Evolutionary conservation across 2,329 filamentous ascomycete species (phyloP), one percentile per base, ranked within the genome.

Genomic region (Cryphonectria naterciae): DNA sequence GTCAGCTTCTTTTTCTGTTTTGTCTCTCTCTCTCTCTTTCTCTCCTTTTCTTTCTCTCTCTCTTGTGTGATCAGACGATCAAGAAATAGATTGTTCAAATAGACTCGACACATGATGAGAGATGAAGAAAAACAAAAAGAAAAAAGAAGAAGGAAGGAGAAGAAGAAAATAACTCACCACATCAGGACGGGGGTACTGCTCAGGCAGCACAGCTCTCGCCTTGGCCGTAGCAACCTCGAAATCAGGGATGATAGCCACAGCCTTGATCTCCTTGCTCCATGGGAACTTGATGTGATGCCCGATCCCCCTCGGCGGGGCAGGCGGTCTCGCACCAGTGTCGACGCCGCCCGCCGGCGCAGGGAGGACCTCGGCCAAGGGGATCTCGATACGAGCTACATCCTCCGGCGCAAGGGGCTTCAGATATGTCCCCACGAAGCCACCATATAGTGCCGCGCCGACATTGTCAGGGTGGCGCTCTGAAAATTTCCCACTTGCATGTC

Each of bases 201-300:
- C 88, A 2, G 96, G 96, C 46, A 99, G 85, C 28, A 97, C 95
- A 70, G 91, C 90, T 77, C 96, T 90, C 6, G 96, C 95, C 78
- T 94, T 93, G 72, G 95, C 94, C 1, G 96, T 99, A n/a, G 94
- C 89, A 41, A 98, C 95, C 80, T 97, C 93, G 78, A 98, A 99
- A 76, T 97, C 89, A 11, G 96, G 96, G 73, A 99, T 97, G 77
- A 99, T 95, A 75, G 95, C 94, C 74, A 99, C 92, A 73, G 95
- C 95, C 85, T 98, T 98, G 86, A 99, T 97, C 81, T 97, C 93
- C 74, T 91, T 89, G 70, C 94, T 92, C 95, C 95, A 98, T 58
- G 90, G 90, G 81, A 98, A 98, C 81, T 95, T 95, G 83, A 97
- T 95, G 84, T 97, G 97, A 81, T 98, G 95, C 65, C 95, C 96